Percentiles rank a stretch among this genome's conserved stretches.
Conservation (phyloP, 306 rosid species). For the Ammopiptanthus mongolicus region DNA sequence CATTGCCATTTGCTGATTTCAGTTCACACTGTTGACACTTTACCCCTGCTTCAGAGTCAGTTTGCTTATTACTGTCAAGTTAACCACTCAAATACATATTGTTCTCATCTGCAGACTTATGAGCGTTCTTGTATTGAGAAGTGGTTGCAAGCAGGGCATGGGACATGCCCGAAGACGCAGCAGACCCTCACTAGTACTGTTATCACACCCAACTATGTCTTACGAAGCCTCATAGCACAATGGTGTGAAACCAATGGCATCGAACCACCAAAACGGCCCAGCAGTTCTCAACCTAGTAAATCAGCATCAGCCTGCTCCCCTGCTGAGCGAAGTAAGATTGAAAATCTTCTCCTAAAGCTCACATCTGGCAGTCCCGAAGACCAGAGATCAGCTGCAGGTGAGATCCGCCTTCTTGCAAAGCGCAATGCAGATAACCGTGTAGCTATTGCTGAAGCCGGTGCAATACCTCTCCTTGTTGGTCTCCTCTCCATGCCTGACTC, state of each 20-base stretch:
- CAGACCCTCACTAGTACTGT: constrained; percentile 64
- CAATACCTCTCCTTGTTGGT: constrained; percentile 79
- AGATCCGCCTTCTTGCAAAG: constrained; percentile 96
- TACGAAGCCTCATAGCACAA: constrained; percentile 89
- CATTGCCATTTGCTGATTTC: neutral
- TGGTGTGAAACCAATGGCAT: constrained; percentile 99
- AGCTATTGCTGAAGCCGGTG: constrained; percentile 98
- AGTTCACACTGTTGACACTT: neutral
- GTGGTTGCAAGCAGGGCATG: constrained; percentile 88
- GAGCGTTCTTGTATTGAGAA: constrained; percentile 93
- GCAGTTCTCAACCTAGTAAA: constrained; percentile 55
- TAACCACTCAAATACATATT: constrained; percentile 15
- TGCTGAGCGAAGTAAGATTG: constrained; percentile 73
- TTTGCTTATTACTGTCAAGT: constrained; percentile 14
- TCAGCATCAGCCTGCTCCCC: constrained; percentile 67
- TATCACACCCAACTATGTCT: constrained; percentile 90
- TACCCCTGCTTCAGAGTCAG: constrained; percentile 10
- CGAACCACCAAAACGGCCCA: constrained; percentile 87
- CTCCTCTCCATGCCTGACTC: constrained; percentile 80
- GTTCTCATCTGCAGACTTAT: constrained; percentile 68
- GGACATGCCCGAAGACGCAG: constrained; percentile 93
- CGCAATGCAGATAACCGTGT: constrained; percentile 96
- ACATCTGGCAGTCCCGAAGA: constrained; percentile 66
- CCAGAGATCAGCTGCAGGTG: constrained; percentile 85
- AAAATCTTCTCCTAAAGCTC: constrained; percentile 62